These are phyloP conservation scores for Dunaliella sp. DNA, from an alignment of 139 green algal genomes.

Conservation along the genomic window DNA sequence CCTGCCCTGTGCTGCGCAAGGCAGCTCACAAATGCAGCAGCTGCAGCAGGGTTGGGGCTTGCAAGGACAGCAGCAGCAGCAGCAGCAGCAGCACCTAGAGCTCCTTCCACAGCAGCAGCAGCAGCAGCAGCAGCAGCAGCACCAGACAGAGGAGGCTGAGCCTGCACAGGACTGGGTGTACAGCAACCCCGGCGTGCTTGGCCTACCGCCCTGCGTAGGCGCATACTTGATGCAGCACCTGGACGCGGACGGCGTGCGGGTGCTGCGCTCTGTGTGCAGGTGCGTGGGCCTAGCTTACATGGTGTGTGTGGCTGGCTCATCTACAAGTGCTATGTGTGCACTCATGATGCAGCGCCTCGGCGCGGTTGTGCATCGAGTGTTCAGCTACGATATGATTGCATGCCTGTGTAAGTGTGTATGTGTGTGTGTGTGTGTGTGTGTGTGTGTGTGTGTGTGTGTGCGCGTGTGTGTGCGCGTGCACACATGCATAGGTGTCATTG, in stretches of 20 bases:
- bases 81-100: no score
- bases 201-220: conserved; percentile 24
- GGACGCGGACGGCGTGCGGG: conserved; percentile 19
- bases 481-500: not conserved
- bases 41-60: no score
- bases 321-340: not conserved
- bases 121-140: not conserved
- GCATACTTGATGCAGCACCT: conserved; percentile 1
- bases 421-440: not conserved
- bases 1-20: no score
- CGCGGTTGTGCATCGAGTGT: not conserved
- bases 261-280: conserved; percentile 22
- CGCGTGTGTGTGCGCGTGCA: not conserved
- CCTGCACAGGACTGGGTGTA: not conserved
- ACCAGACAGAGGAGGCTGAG: not conserved
- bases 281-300: not conserved
- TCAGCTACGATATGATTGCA: not conserved
- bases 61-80: no score
- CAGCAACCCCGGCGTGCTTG: conserved; percentile 4
- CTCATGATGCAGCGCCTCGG: not conserved
- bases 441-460: not conserved
- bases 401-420: no score
- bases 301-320: not conserved
- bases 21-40: no score
- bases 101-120: conserved; percentile 12